phyloP scores from a whole-genome alignment of 1,139 yeast genomes.

The Tardiomyces digboiensis region DNA sequence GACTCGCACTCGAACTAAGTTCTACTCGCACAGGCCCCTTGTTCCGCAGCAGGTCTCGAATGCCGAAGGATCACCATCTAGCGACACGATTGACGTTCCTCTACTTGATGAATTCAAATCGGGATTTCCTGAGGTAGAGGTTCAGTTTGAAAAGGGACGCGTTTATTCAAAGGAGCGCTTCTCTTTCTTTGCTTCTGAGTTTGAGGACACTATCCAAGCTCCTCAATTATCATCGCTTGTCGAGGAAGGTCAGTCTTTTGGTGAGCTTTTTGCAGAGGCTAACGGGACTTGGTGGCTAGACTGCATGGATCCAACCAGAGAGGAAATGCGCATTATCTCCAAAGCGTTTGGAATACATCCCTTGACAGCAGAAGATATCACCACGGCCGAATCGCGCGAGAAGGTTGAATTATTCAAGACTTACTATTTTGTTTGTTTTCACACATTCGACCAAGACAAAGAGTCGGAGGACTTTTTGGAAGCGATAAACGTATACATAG shows the following conservation, averaged over 20 bases:
- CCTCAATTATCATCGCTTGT: constrained; percentile 75
- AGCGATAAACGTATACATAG: constrained; percentile 80
- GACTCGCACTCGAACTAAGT: background rate
- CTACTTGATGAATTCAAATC: background rate
- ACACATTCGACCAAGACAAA: constrained; percentile 30
- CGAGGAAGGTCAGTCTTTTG: constrained; percentile 52
- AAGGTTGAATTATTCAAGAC: constrained; percentile 88
- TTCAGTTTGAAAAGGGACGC: constrained; percentile 1
- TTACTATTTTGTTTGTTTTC: constrained; percentile 87
- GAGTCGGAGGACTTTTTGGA: constrained; percentile 52
- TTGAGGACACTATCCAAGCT: constrained; percentile 84
- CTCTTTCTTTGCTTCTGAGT: constrained; percentile 70
- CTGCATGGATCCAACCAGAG: constrained; percentile 88
- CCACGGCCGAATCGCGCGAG: constrained; percentile 88
- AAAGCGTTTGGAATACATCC: constrained; percentile 94
- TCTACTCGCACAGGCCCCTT: background rate
- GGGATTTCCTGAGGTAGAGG: background rate
- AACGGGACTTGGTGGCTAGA: constrained; percentile 81
- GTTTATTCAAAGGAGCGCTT: constrained; percentile 43
- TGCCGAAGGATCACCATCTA: background rate
- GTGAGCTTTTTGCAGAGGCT: constrained; percentile 52
- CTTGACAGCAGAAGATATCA: constrained; percentile 90
- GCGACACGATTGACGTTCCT: background rate
- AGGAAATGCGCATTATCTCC: constrained; percentile 87
- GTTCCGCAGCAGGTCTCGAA: background rate